Conservation (phyloP, 208 protist species). For the Giardia duodenalis region DNA sequence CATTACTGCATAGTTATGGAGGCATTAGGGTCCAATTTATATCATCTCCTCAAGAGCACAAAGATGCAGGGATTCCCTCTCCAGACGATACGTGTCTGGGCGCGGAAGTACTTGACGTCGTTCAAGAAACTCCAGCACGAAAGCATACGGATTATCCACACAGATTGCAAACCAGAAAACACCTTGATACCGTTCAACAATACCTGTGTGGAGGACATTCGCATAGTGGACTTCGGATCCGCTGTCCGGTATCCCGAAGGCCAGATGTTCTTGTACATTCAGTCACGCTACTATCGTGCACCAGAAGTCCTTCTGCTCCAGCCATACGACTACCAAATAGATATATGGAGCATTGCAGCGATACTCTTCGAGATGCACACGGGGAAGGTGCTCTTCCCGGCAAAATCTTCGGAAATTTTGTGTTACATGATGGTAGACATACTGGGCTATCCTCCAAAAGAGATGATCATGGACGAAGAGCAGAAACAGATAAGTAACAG, state of each 20-base stretch:
- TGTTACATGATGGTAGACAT: neutral
- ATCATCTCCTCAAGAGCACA: neutral
- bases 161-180: constrained; percentile 25
- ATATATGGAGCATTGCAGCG: constrained; percentile 54
- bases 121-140: neutral
- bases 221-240: neutral
- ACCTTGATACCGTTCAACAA: neutral
- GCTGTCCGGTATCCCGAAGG: neutral
- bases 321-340: constrained; percentile 45
- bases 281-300: constrained; percentile 55
- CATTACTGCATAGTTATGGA: neutral
- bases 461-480: neutral
- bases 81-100: neutral
- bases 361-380: constrained; percentile 17
- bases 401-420: too few species aligned
- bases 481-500: neutral
- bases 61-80: neutral
- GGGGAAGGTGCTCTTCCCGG: neutral
- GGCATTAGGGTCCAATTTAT: neutral
- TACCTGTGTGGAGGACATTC: neutral
- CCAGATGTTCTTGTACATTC: constrained; percentile 50
- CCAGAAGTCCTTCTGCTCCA: constrained; percentile 52
- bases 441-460: neutral
- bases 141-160: neutral
- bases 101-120: neutral